Percentiles rank a stretch among this genome's conserved stretches.
phyloP scores from a whole-genome alignment of 768 basidiomycete genomes.

The Mycena belliarum region DNA sequence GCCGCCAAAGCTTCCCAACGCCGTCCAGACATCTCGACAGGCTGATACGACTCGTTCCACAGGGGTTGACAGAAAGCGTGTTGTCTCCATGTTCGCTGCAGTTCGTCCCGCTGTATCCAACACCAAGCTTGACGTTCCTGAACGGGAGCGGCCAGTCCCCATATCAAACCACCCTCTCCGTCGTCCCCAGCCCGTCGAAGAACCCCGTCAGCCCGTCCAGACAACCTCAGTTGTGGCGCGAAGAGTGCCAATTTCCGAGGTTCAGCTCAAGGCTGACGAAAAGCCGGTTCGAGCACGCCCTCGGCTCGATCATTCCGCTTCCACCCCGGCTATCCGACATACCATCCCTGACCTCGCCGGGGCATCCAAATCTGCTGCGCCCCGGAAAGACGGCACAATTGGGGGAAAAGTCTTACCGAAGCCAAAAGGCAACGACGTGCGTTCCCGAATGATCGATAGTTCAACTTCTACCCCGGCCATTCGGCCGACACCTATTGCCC shows the following conservation, averaged over 20 bases:
- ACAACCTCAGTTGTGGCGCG: slow-evolving; percentile 8
- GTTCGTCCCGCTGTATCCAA: slow-evolving; percentile 3
- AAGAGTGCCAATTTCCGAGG: slow-evolving; percentile 9
- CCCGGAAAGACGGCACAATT: not conserved
- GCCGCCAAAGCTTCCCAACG: slow-evolving; percentile 1
- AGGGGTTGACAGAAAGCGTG: slow-evolving; percentile 10
- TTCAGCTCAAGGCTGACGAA: slow-evolving; percentile 4
- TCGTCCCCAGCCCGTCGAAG: slow-evolving; percentile 3
- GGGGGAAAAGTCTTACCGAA: not conserved
- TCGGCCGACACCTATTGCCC: slow-evolving; percentile 2
- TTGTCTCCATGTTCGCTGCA: slow-evolving; percentile 21
- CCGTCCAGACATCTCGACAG: slow-evolving; percentile 4
- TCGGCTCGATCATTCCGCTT: slow-evolving; percentile 14
- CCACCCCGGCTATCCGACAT: slow-evolving; percentile 18
- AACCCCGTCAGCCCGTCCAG: not conserved
- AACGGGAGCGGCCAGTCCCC: slow-evolving; percentile 7
- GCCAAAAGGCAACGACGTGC: slow-evolving; percentile 12
- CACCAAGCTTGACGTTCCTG: not conserved
- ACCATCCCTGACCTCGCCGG: not conserved
- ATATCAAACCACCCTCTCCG: not conserved
- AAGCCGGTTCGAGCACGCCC: slow-evolving; percentile 8
- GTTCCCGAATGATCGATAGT: too few relatives aligned
- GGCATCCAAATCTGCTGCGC: not conserved
- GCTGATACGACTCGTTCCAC: not conserved
- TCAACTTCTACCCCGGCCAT: slow-evolving; percentile 17